A percentile compares a stretch with the other conserved stretches of the same genome.
These are phyloP conservation scores for Lachancea fermentati DNA, from an alignment of 805 yeast genomes.

Conservation along the genomic window DNA sequence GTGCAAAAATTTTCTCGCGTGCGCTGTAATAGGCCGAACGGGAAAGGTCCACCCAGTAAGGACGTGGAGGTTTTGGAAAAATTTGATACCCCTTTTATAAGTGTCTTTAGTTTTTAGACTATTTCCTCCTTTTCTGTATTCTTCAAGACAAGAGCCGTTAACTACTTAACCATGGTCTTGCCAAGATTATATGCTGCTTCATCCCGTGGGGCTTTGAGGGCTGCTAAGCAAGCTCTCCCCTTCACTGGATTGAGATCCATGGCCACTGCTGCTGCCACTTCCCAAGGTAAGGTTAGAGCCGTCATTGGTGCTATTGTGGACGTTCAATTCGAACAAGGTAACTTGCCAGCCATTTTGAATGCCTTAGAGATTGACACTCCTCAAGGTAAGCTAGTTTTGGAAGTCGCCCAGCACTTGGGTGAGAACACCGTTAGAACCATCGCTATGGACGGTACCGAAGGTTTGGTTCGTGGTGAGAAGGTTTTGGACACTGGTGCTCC, in stretches of 20 bases:
- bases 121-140: neutral
- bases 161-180: conserved; percentile 36
- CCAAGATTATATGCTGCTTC: conserved; percentile 57
- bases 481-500: conserved; percentile 97
- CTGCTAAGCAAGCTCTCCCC: conserved; percentile 76
- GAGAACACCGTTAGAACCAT: conserved; percentile 99
- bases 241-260: conserved; percentile 35
- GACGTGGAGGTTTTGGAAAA: no score
- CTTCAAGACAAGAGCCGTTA: neutral
- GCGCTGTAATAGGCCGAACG: no score
- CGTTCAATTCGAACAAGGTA: conserved; percentile 97
- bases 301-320: conserved; percentile 99
- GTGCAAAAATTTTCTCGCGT: neutral
- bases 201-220: conserved; percentile 83
- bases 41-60: no score
- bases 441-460: conserved; percentile 99
- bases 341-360: conserved; percentile 94
- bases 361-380: conserved; percentile 85
- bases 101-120: neutral
- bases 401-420: conserved; percentile 99
- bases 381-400: conserved; percentile 81
- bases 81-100: neutral
- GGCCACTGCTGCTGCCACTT: conserved; percentile 46
- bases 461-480: conserved; percentile 94
- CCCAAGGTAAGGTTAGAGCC: conserved; percentile 86